phyloP scores from a whole-genome alignment of 768 basidiomycete species.

The Xerocomus brunneocitrinus region DNA sequence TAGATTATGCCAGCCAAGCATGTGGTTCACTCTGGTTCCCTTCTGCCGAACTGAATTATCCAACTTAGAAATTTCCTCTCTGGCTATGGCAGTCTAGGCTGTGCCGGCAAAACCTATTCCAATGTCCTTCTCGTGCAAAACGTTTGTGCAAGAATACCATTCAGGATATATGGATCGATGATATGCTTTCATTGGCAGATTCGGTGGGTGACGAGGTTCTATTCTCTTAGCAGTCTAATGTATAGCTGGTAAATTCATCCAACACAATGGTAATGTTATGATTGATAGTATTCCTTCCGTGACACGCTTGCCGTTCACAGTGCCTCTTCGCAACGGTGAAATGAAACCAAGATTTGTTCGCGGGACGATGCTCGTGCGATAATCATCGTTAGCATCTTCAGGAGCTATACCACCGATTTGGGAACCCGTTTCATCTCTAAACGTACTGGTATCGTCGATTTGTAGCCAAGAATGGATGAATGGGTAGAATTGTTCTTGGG shows the following conservation, averaged over 20 bases:
- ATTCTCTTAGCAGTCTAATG: too few relatives aligned
- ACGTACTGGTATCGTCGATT: too few relatives aligned
- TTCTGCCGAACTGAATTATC: neutral
- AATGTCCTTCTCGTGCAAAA: neutral
- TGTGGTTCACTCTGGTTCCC: neutral
- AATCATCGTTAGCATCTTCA: slow-evolving; percentile 61
- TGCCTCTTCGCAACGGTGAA: slow-evolving; percentile 60
- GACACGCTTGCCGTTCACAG: neutral
- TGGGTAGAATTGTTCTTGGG: too few relatives aligned
- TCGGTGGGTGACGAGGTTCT: neutral
- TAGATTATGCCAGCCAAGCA: neutral
- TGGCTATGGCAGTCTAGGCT: neutral
- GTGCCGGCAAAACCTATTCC: neutral
- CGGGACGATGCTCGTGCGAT: slow-evolving; percentile 58
- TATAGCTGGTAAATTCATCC: too few relatives aligned
- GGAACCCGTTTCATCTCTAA: too few relatives aligned
- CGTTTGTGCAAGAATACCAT: neutral
- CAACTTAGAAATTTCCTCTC: neutral
- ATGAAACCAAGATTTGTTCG: slow-evolving; percentile 70
- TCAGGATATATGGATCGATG: neutral
- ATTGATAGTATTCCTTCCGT: too few relatives aligned
- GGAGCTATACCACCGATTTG: too few relatives aligned
- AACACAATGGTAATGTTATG: too few relatives aligned
- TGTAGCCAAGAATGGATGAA: too few relatives aligned
- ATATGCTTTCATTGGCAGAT: neutral